phyloP scores from a whole-genome alignment of 306 rosid genomes.

The Clitoria ternatea region DNA sequence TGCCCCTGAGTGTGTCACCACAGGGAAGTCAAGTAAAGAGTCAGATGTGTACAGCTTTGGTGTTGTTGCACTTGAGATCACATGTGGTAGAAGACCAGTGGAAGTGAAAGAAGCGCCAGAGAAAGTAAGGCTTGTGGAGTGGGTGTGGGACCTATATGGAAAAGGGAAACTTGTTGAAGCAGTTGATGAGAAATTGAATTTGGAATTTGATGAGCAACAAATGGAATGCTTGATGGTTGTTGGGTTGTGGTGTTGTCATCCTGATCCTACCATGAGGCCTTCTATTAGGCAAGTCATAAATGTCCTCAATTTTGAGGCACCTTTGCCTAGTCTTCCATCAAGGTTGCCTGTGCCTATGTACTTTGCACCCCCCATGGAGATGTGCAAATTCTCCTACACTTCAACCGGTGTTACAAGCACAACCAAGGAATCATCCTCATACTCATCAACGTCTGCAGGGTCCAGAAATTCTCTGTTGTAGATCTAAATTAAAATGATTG shows the following conservation, averaged over 20 bases:
- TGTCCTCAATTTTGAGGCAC: conserved; percentile 44
- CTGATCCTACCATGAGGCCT: conserved; percentile 54
- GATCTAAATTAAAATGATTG: not conserved
- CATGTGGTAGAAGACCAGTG: conserved; percentile 69
- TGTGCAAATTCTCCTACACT: conserved; percentile 41
- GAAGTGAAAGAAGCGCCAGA: conserved; percentile 39
- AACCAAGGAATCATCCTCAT: conserved; percentile 34
- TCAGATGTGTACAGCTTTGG: conserved; percentile 76
- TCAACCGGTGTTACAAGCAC: conserved; percentile 32
- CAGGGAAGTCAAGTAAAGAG: conserved; percentile 70
- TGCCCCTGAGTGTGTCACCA: conserved; percentile 68
- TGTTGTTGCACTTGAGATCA: conserved; percentile 63
- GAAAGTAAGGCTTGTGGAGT: conserved; percentile 56
- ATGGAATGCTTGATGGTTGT: conserved; percentile 46
- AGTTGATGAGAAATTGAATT: conserved; percentile 34
- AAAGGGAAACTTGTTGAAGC: conserved; percentile 47
- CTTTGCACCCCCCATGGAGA: conserved; percentile 50
- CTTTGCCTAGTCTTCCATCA: conserved; percentile 56
- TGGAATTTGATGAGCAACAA: conserved; percentile 45
- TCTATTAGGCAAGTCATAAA: conserved; percentile 64
- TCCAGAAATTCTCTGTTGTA: conserved; percentile 42
- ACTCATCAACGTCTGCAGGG: conserved; percentile 50
- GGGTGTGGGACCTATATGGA: conserved; percentile 75
- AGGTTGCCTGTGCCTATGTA: conserved; percentile 62
- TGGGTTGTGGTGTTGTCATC: conserved; percentile 81